Evolutionary conservation across 495 filamentous ascomycete species (phyloP), one percentile per base, ranked within the genome.

Genomic region (Cryomyces antarcticus): DNA sequence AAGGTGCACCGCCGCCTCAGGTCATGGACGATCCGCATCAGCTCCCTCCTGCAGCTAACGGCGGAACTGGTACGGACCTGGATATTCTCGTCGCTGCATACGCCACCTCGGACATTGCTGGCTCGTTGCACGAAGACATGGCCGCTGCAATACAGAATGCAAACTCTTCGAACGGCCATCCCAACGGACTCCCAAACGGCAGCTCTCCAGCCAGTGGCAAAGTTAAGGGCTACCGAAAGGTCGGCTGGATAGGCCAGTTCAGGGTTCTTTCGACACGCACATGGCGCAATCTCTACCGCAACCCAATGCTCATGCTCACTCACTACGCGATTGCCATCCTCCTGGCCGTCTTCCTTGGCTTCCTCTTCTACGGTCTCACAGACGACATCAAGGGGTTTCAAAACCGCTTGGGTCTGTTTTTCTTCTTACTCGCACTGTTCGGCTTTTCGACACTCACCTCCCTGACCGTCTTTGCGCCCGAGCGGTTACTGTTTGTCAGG

Each of bases 291-390:
- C 75, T 99, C 3, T 95, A 99, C 62, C 77, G 89, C 34, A 95
- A 99, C 59, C 89, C 89, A 12, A 86, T 95, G 76, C 64, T 99
- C 38, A 99, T 99, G 89, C 71, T 99, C 39, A 93, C 92, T 0
- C 89, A 99, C 63, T 99, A 99, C 57, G 88, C 87, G n/a, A 96
- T 95, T 50, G 82, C 89, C 17, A 95, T 99, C 48, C 62, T 96
- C 1, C 72, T 99, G 9, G 89, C 87, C 12, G 87, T 94, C 28
- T 76, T 99, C 41, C 86, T 85, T 30, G 89, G 89, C 12, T 95
- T 77, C 57, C 74, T 99, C 24, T 99, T 95, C 68, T 99, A 94
- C 49, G 89, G 92, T 6, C 63, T 99, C 47, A 93, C 82, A 17
- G 82, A 92, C 56, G 83, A 96, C 55, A 93, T 99, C 54, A 76